Base-by-base conservation (phyloP, 768 basidiomycete species). In the Pulveroboletus frians region DNA sequence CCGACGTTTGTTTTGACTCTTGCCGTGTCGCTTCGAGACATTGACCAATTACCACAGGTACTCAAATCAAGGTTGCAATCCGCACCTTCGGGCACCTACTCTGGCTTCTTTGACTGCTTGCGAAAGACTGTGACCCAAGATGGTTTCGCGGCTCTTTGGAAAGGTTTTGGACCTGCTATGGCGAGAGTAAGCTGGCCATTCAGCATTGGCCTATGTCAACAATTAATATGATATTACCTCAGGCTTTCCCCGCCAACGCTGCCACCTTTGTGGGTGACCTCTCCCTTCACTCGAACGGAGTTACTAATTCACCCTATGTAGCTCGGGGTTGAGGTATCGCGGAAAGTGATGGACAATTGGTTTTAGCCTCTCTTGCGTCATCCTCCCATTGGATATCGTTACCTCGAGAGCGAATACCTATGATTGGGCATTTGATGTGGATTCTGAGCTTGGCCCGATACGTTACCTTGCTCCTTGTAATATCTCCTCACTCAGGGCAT, bases 101-200 rank as follows among this genome's bases (percentile, higher is more conserved):
- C 84, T 38, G 95, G 96, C 15, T 77, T 98, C 61, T 59, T 96
- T 47, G 96, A 99, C 67, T 99, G 96, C 61, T 80, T 85, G 32
- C 76, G 86, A 46, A 96, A 98, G 72, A 89, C 92, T 9, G 88
- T 98, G 56, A 88, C 90, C 6, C 78, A 75, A 43, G 93, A 96
- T 67, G 96, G 96, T 37, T 75, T 89, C 15, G 69, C 69, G 26
- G 94, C 95, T 1, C 73, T 99, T 9, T 99, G 93, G 92, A 98
- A 88, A 69, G 96, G 96, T 9, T 91, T 99, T 64, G 94, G 91
- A 39, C 96, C 95, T 14, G 96, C 96, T 15, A 97, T 98, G 95
- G 84, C 85, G 51, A 72, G 91, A 62, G 89, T 89, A 66, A 47
- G 85, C 71, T 26, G 18, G 45, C 30, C 35, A 44, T 10, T 40